phyloP scores from a whole-genome alignment of 2,329 filamentous ascomycete species.

The Phaeosphaeria sp. region DNA sequence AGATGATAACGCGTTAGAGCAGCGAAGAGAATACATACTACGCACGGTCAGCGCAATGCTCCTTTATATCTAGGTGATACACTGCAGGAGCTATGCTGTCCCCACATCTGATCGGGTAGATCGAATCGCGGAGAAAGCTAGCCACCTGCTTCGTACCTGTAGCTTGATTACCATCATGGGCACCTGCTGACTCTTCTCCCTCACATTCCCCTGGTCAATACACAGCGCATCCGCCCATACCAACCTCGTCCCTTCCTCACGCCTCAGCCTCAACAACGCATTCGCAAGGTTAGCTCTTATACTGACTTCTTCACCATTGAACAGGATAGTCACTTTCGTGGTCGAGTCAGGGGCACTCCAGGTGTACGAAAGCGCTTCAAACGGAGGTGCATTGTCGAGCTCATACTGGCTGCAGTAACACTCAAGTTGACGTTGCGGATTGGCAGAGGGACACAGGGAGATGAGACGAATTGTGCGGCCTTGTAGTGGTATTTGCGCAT shows the following conservation, averaged over 20 bases:
- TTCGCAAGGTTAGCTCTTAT: not conserved
- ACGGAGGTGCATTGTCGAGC: not conserved
- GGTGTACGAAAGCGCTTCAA: not conserved
- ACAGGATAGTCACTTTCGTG: not conserved
- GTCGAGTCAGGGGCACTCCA: not conserved
- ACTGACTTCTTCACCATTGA: not conserved
- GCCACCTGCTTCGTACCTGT: too few relatives aligned
- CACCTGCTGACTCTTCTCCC: slow-evolving; percentile 16
- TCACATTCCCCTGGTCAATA: slow-evolving; percentile 11
- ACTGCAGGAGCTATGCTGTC: too few relatives aligned
- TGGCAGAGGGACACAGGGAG: not conserved
- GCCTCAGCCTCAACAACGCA: not conserved
- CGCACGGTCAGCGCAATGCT: too few relatives aligned
- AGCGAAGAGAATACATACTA: too few relatives aligned
- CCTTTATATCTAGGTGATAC: too few relatives aligned
- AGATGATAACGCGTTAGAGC: too few relatives aligned
- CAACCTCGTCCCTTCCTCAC: not conserved
- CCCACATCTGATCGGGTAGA: too few relatives aligned
- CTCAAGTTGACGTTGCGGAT: not conserved
- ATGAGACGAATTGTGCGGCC: slow-evolving; percentile 1
- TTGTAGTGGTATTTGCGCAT: not conserved
- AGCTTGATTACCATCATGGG: too few relatives aligned
- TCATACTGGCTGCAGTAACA: not conserved
- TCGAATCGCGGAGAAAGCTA: too few relatives aligned
- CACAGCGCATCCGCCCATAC: slow-evolving; percentile 13